Evolutionary conservation across 108 stramenopile species (phyloP).

Genomic region (Discostella pseudostelligera): DNA sequence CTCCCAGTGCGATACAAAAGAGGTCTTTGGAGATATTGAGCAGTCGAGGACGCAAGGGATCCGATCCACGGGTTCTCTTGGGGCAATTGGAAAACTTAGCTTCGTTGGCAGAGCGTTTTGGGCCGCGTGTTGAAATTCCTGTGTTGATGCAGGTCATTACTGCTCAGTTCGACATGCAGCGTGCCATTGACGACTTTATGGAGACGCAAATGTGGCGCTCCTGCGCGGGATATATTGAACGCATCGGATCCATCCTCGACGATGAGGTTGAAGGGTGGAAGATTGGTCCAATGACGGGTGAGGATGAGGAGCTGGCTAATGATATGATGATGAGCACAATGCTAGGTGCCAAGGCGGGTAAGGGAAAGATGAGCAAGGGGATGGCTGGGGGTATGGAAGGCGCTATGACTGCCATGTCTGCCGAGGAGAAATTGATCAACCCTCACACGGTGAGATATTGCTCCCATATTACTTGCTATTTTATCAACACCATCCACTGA

Average conservation of each 20-base stretch:
- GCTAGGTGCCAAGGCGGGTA: slow-evolving; percentile 36
- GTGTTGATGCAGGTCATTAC: slow-evolving; percentile 94
- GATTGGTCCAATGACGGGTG: slow-evolving; percentile 60
- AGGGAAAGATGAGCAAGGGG: slow-evolving; percentile 57
- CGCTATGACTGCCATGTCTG: slow-evolving; percentile 73
- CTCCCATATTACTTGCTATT: background rate
- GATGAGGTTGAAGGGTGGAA: slow-evolving; percentile 59
- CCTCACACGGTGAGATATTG: slow-evolving; percentile 58
- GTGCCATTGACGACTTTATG: slow-evolving; percentile 98
- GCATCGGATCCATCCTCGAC: slow-evolving; percentile 78
- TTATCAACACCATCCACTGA: background rate
- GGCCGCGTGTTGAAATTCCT: slow-evolving; percentile 90
- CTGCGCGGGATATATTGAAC: slow-evolving; percentile 76
- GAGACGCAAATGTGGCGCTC: slow-evolving; percentile 90
- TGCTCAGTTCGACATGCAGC: slow-evolving; percentile 90
- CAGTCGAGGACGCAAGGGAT: slow-evolving; percentile 88
- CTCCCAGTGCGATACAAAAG: slow-evolving; percentile 62
- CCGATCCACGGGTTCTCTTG: slow-evolving; percentile 72
- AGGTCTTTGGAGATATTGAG: slow-evolving; percentile 86
- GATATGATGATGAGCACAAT: slow-evolving; percentile 61
- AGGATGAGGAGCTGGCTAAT: slow-evolving; percentile 60
- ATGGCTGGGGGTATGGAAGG: slow-evolving; percentile 61
- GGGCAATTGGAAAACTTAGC: slow-evolving; percentile 87
- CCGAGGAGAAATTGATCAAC: slow-evolving; percentile 81
- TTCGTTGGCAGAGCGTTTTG: slow-evolving; percentile 74